These are phyloP conservation scores for Ascochyta viciae-villosae DNA, from an alignment of 2,329 filamentous ascomycete species.

Conservation along the genomic window DNA sequence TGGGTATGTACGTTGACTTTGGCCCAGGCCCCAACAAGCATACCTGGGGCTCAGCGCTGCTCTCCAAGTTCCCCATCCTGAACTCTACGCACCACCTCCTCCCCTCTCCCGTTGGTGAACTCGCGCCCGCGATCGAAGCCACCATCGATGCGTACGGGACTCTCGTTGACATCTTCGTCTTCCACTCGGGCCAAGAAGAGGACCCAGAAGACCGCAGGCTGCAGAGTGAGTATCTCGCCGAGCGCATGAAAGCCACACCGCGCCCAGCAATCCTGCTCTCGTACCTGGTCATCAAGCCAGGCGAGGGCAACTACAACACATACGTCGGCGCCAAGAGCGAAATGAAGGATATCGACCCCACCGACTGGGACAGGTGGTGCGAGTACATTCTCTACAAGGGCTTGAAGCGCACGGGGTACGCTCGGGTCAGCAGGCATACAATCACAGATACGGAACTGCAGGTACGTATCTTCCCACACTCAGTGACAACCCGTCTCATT, in stretches of 20 bases:
- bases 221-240: constrained; percentile 83
- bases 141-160: constrained; percentile 92
- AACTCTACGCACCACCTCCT: constrained; percentile 96
- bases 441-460: constrained; percentile 98
- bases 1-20: constrained; percentile 99
- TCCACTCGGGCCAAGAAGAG: constrained; percentile 98
- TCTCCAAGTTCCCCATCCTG: constrained; percentile 97
- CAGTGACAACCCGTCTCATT: neutral
- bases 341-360: constrained; percentile 93
- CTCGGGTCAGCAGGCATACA: constrained; percentile 82
- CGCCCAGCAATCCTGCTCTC: constrained; percentile 85
- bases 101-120: constrained; percentile 89
- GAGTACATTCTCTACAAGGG: constrained; percentile 98
- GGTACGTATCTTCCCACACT: constrained; percentile 55
- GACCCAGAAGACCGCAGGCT: constrained; percentile 89
- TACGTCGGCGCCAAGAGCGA: constrained; percentile 86
- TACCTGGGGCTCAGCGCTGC: constrained; percentile 91
- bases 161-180: constrained; percentile 91
- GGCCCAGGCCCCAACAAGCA: constrained; percentile 98
- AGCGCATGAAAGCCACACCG: constrained; percentile 82
- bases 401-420: constrained; percentile 84
- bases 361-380: constrained; percentile 97
- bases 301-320: constrained; percentile 94
- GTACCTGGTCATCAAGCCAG: constrained; percentile 90
- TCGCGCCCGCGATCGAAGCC: constrained; percentile 96